Base-by-base conservation (phyloP, 2,329 filamentous ascomycete species). In the Colletotrichum euphorbiae region DNA sequence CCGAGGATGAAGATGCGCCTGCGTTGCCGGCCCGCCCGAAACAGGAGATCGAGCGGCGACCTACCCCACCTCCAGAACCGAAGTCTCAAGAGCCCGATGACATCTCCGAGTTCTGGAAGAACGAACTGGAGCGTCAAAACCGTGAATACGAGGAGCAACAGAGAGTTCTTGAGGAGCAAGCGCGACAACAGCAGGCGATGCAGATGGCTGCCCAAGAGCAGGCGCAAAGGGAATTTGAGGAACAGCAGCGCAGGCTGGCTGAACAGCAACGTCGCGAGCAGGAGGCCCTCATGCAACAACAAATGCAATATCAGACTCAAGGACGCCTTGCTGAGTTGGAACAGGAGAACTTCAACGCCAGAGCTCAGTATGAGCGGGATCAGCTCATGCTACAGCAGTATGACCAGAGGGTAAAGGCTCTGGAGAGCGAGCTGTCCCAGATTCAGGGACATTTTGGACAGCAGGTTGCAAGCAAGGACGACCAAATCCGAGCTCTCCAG, bases 41-140 rank as follows among this genome's bases (percentile, higher is more conserved):
- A 82, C 91, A 84, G 84, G 94, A 85, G 81, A 92, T 87, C 74
- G 91, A 85, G 82, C 85, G 81, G 78, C 82, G 87, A 62, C 90
- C 92, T 1, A 90, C 91, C 1, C 92, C 93, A 1, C 88, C 91
- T 1, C 88, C 88, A 9, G 84, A 87, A 55, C 86, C 89, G 6
- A 90, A 90, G 73, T 82, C 88, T 0, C 90, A 94, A 4, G 96
- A 98, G 74, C 95, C 95, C 0, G 94, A 96, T 75, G 93, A 97
- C 55, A 98, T 99, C 76, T 93, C 93, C 59, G 96, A 99, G 74
- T 99, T 99, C 79, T 99, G 96, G 96, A 97, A 97, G 81, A 93
- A 89, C 73, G 94, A 98, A 78, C 88, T 97, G 70, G 91, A 92
- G 72, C 88, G 94, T 38, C 94, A 98, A 78, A 97, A 98, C 78